A percentile compares a stretch with the other conserved stretches of the same genome.
Conservation (phyloP, 495 filamentous ascomycete species). For the Podospora pseudoanserina region DNA sequence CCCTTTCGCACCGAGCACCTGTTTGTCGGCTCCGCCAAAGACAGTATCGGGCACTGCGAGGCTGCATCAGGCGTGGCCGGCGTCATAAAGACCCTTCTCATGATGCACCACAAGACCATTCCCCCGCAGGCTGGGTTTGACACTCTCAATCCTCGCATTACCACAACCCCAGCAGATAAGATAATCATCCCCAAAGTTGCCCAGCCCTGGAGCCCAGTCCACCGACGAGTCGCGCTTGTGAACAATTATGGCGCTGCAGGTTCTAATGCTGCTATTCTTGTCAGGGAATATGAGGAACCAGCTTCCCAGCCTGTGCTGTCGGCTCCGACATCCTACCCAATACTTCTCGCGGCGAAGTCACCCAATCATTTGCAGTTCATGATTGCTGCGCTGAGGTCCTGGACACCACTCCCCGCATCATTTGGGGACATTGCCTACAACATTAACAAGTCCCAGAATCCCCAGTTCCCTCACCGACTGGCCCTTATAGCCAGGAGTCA, state of each 20-base stretch:
- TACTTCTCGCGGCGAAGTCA: not conserved
- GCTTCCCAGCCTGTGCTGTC: not conserved
- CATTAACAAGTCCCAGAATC: not conserved
- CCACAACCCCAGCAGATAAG: slow-evolving; percentile 27
- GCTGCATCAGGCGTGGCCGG: slow-evolving; percentile 48
- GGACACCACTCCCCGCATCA: not conserved
- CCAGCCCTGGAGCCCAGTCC: slow-evolving; percentile 31
- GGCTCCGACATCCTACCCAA: slow-evolving; percentile 14
- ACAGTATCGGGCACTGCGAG: slow-evolving; percentile 56
- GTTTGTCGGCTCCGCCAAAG: slow-evolving; percentile 54
- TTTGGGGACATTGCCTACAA: not conserved
- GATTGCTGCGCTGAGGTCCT: not conserved
- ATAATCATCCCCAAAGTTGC: slow-evolving; percentile 24
- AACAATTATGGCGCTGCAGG: slow-evolving; percentile 55
- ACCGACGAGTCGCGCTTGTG: slow-evolving; percentile 44
- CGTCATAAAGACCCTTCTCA: slow-evolving; percentile 46
- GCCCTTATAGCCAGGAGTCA: not conserved
- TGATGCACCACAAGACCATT: slow-evolving; percentile 50
- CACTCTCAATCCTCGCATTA: slow-evolving; percentile 46
- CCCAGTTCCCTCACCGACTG: not conserved
- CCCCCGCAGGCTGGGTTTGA: slow-evolving; percentile 42
- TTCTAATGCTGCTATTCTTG: slow-evolving; percentile 45
- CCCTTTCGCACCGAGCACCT: slow-evolving; percentile 28
- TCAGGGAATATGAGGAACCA: not conserved
- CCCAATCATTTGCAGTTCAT: not conserved